Evolutionary conservation across 1,284 basidiomycete species (phyloP).

Genomic region (Anthracocystis panici-leucophaei): DNA sequence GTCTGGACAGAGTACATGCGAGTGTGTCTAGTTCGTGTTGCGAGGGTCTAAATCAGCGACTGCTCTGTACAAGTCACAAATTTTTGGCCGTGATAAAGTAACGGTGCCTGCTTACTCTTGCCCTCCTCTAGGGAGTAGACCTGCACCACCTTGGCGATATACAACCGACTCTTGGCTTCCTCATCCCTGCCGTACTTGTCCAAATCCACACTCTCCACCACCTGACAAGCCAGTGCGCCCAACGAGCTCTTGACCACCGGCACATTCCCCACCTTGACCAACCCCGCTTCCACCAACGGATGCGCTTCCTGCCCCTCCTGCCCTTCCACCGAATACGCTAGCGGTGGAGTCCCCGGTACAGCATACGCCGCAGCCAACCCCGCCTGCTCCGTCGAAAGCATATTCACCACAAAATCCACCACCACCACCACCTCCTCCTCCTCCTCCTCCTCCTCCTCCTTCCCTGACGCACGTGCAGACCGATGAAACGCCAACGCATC

Average conservation of each 20-base stretch:
- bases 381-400: conserved; percentile 10
- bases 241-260: conserved; percentile 15
- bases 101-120: conserved; percentile 1
- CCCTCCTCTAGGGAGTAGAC: neutral
- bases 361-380: conserved; percentile 29
- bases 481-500: conserved; percentile 18
- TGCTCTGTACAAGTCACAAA: conserved; percentile 21
- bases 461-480: no score
- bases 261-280: neutral
- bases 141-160: conserved; percentile 35
- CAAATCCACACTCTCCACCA: conserved; percentile 28
- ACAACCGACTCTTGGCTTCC: conserved; percentile 16
- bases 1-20: no score
- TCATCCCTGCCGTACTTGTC: neutral
- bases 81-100: conserved; percentile 33
- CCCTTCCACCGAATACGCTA: neutral
- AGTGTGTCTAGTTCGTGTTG: neutral
- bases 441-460: neutral
- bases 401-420: conserved; percentile 31
- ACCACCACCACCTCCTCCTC: neutral
- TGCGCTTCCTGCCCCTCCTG: conserved; percentile 6
- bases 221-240: conserved; percentile 27
- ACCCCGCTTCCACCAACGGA: conserved; percentile 23
- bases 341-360: conserved; percentile 23
- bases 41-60: neutral